Conservation (phyloP, 2,329 filamentous ascomycete genomes). For the Verticillium dahliae region DNA sequence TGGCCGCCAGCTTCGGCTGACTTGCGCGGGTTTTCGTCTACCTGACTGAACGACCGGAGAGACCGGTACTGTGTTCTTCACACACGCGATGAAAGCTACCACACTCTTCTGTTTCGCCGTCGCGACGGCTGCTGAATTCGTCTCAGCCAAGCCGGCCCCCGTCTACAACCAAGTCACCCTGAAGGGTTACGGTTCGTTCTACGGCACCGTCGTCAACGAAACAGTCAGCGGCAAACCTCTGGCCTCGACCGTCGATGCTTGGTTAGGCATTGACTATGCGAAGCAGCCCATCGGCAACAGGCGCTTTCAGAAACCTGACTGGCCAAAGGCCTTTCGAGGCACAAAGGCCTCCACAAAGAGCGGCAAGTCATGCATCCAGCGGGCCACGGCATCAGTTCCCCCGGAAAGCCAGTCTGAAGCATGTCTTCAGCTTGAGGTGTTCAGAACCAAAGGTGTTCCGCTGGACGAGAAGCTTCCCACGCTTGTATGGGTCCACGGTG, state of each 20-base stretch:
- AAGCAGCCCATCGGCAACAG: conserved; percentile 29
- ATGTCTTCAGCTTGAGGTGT: conserved; percentile 8
- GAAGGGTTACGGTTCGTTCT: conserved; percentile 32
- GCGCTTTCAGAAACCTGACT: conserved; percentile 32
- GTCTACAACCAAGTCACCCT: conserved; percentile 17
- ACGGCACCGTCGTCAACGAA: conserved; percentile 26
- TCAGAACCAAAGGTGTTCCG: conserved; percentile 20
- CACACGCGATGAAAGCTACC: too few species aligned
- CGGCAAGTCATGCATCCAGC: conserved; percentile 36
- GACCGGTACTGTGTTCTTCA: too few species aligned
- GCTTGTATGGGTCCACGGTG: conserved; percentile 10
- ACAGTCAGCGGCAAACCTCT: conserved; percentile 24
- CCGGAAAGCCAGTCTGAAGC: conserved; percentile 4
- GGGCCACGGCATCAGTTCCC: conserved; percentile 14
- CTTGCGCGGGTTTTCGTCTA: too few species aligned
- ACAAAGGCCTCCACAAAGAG: conserved; percentile 27
- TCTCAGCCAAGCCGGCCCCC: too few species aligned
- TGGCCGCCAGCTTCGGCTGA: too few species aligned
- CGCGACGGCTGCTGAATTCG: too few species aligned
- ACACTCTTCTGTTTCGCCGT: too few species aligned
- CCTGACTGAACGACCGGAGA: too few species aligned
- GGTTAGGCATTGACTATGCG: conserved; percentile 40
- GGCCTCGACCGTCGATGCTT: conserved; percentile 28
- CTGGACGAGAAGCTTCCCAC: conserved; percentile 10
- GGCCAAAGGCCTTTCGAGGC: conserved; percentile 32